These are phyloP conservation scores for Ophiostoma australiae DNA, from an alignment of 2,329 filamentous ascomycete species.

Conservation along the genomic window DNA sequence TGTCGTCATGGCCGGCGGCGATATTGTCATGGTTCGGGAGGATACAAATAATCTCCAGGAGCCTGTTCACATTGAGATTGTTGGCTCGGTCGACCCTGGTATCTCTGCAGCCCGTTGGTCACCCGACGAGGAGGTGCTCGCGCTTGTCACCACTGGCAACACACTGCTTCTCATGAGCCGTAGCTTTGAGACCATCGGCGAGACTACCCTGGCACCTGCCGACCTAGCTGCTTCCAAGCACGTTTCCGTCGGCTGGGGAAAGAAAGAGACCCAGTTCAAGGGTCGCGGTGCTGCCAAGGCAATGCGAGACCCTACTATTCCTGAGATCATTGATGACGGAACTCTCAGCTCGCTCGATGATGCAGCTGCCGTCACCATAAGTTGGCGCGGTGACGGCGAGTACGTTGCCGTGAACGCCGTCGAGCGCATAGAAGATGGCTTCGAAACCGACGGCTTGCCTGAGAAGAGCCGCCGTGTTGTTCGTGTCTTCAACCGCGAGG, in stretches of 20 bases:
- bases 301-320: constrained; percentile 87
- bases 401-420: constrained; percentile 82
- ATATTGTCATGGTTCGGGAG: constrained; percentile 82
- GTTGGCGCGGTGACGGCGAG: constrained; percentile 90
- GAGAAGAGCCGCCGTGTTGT: constrained; percentile 65
- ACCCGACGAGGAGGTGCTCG: constrained; percentile 85
- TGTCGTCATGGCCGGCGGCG: constrained; percentile 80
- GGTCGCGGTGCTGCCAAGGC: constrained; percentile 83
- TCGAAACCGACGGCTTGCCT: constrained; percentile 27
- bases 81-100: constrained; percentile 88
- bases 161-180: constrained; percentile 90
- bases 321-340: constrained; percentile 84
- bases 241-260: constrained; percentile 96
- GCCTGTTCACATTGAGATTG: constrained; percentile 84
- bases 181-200: constrained; percentile 77
- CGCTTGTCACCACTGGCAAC: constrained; percentile 67
- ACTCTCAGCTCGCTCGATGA: constrained; percentile 70
- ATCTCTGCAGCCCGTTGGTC: constrained; percentile 90
- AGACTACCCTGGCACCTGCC: constrained; percentile 64
- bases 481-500: constrained; percentile 85
- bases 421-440: constrained; percentile 39
- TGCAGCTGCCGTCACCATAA: constrained; percentile 60
- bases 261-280: constrained; percentile 96
- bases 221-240: constrained; percentile 86
- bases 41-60: constrained; percentile 45